These are phyloP conservation scores for Groenewaldozyma salmanticensis DNA, from an alignment of 805 yeast genomes.

Conservation along the genomic window DNA sequence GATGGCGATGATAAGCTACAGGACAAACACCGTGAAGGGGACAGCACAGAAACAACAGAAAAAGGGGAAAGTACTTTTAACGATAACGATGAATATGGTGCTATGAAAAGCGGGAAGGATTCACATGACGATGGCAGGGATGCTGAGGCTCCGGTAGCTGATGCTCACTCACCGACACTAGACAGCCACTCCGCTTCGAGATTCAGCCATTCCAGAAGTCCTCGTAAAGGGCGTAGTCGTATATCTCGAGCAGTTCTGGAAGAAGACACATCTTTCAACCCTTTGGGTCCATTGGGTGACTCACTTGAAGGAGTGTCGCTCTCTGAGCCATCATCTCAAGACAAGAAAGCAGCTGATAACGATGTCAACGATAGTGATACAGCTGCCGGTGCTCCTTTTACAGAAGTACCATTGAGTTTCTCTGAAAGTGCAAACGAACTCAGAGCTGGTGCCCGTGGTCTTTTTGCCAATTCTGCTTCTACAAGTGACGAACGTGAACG, in stretches of 20 bases:
- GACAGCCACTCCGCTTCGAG: neutral
- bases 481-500: neutral
- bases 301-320: slow-evolving; percentile 1
- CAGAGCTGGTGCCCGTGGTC: no score
- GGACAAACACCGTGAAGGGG: neutral
- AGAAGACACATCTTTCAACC: slow-evolving; percentile 8
- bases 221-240: slow-evolving; percentile 1
- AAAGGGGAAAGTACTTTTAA: no score
- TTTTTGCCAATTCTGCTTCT: neutral
- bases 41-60: neutral
- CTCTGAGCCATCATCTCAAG: no score
- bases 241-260: slow-evolving; percentile 3
- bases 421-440: no score
- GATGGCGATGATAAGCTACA: neutral
- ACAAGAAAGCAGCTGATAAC: neutral
- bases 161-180: neutral
- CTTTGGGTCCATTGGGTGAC: slow-evolving; percentile 14
- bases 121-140: neutral
- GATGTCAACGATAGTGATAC: neutral
- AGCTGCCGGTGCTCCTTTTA: neutral
- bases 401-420: neutral
- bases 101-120: neutral
- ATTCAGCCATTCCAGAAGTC: neutral
- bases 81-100: neutral
- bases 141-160: neutral